A percentile compares a stretch with the other conserved stretches of the same genome.
Conservation (phyloP, 2,329 filamentous ascomycete genomes). For the Paecilomyces formosus region DNA sequence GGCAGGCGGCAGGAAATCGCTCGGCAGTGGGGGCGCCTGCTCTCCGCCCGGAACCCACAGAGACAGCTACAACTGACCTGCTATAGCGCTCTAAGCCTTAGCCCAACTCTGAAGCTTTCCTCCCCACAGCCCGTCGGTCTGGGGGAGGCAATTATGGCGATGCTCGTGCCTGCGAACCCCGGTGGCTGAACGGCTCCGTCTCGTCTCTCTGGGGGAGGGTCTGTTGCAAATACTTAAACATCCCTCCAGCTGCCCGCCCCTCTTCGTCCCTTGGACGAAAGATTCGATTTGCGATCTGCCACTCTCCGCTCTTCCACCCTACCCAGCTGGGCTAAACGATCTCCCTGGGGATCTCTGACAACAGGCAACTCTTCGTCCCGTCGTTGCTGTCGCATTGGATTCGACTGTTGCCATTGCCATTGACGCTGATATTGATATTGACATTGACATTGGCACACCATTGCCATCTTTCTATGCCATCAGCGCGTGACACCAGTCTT, state of each 20-base stretch:
- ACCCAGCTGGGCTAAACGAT: constrained; percentile 10
- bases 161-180: constrained; percentile 1
- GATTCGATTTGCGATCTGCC: constrained; percentile 2
- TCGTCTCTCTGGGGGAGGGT: constrained; percentile 4
- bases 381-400: too few relatives aligned
- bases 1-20: too few relatives aligned
- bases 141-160: constrained; percentile 18
- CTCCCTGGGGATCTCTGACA: too few relatives aligned
- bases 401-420: too few relatives aligned
- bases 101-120: too few relatives aligned
- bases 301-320: constrained; percentile 17
- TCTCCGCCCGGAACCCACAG: too few relatives aligned
- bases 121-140: constrained; percentile 10
- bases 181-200: constrained; percentile 10
- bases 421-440: background rate
- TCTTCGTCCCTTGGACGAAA: constrained; percentile 2
- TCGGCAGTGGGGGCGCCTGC: too few relatives aligned
- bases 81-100: too few relatives aligned
- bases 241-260: constrained; percentile 6
- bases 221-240: constrained; percentile 20
- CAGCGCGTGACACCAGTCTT: background rate
- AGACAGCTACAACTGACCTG: too few relatives aligned
- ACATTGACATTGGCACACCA: background rate
- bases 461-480: background rate
- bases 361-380: too few relatives aligned